A percentile compares a stretch with the other conserved stretches of the same genome.
These are phyloP conservation scores for Tylopilus sp. DNA, from an alignment of 1,284 basidiomycete species.

Conservation along the genomic window DNA sequence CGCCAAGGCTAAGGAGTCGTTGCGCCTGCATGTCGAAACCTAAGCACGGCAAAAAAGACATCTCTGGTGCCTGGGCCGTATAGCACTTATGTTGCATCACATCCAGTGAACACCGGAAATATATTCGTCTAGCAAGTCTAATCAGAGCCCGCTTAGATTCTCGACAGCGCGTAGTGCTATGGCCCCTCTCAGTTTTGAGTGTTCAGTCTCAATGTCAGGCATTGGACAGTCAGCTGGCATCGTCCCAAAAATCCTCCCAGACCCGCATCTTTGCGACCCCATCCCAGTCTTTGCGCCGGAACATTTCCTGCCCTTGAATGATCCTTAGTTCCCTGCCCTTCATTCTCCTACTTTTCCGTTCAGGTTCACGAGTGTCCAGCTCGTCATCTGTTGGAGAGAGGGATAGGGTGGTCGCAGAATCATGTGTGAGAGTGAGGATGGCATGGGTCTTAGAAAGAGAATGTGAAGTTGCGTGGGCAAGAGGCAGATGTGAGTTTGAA, in stretches of 20 bases:
- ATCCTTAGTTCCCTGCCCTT: constrained; percentile 78
- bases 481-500: constrained; percentile 17
- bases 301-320: constrained; percentile 68
- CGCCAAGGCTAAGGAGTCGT: no score
- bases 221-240: constrained; percentile 3
- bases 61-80: no score
- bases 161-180: no score
- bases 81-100: no score
- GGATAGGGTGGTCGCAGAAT: constrained; percentile 41
- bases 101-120: no score
- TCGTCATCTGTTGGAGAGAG: constrained; percentile 74
- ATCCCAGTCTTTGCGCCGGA: constrained; percentile 35
- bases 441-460: constrained; percentile 84
- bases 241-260: constrained; percentile 43
- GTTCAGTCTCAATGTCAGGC: no score
- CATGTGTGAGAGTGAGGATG: constrained; percentile 73
- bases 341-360: constrained; percentile 69
- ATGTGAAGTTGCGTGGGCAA: constrained; percentile 53
- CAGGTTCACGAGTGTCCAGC: constrained; percentile 57
- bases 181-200: no score
- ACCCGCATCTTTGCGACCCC: constrained; percentile 33
- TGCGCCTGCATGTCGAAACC: no score
- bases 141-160: no score
- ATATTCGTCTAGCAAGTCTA: no score
- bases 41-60: no score